phyloP scores from a whole-genome alignment of 225 moss, liverwort and hornwort genomes.

The Sphagnum contortum region DNA sequence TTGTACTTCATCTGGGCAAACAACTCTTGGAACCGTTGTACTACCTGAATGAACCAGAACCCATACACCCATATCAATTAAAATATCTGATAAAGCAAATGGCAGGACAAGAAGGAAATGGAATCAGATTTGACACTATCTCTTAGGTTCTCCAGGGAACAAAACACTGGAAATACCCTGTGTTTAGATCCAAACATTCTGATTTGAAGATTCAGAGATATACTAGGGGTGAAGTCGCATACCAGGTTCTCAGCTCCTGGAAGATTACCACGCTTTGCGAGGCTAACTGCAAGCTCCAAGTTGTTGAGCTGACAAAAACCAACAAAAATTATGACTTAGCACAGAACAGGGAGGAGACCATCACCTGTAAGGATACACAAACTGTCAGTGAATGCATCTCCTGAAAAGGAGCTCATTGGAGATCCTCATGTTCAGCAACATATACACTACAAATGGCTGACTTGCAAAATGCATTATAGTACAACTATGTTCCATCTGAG shows the following conservation, averaged over 20 bases:
- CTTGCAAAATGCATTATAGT: no score
- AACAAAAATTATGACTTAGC: not conserved
- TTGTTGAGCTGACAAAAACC: slow-evolving; percentile 51
- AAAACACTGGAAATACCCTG: no score
- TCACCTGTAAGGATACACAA: no score
- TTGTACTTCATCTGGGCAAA: slow-evolving; percentile 78
- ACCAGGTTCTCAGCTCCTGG: slow-evolving; percentile 95
- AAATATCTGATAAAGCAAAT: slow-evolving; percentile 5
- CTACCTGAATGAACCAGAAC: slow-evolving; percentile 40
- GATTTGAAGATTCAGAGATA: no score
- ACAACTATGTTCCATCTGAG: no score
- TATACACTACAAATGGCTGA: no score
- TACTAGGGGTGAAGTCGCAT: not conserved
- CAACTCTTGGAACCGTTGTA: slow-evolving; percentile 87
- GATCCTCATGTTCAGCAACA: no score
- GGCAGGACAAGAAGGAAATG: not conserved
- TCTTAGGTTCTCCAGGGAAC: no score
- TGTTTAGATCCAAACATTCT: no score
- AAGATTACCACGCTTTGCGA: slow-evolving; percentile 87
- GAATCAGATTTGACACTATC: no score
- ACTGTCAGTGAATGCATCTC: no score
- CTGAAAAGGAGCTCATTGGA: no score
- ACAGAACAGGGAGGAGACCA: not conserved
- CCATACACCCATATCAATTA: not conserved
- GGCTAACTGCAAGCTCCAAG: slow-evolving; percentile 83